A percentile compares a stretch with the other conserved stretches of the same genome.
phyloP scores from a whole-genome alignment of 768 basidiomycete genomes.

The Grammothele lineata region DNA sequence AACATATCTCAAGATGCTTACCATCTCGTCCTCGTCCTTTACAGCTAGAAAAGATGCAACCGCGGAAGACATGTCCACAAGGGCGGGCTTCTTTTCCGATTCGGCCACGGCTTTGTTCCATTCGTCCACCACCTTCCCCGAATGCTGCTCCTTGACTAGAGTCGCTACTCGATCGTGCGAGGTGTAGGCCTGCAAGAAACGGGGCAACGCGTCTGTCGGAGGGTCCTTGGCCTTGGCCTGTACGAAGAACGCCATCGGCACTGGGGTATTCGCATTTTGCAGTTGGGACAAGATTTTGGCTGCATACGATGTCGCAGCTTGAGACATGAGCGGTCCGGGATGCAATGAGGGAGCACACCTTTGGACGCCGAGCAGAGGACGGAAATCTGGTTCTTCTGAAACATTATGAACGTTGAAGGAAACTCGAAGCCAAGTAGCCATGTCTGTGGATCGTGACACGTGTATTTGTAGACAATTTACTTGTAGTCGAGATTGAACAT shows the following conservation, averaged over 20 bases:
- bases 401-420: slow-evolving; percentile 86
- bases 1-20: slow-evolving; percentile 32
- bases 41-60: slow-evolving; percentile 77
- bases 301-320: slow-evolving; percentile 28
- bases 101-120: slow-evolving; percentile 69
- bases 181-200: slow-evolving; percentile 60
- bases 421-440: slow-evolving; percentile 98
- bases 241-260: slow-evolving; percentile 72
- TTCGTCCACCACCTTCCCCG: slow-evolving; percentile 83
- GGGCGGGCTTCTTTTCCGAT: slow-evolving; percentile 58
- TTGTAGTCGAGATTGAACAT: slow-evolving; percentile 20
- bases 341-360: too few relatives aligned
- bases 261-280: slow-evolving; percentile 45
- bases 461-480: not conserved
- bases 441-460: slow-evolving; percentile 50
- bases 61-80: slow-evolving; percentile 73
- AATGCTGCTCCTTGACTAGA: slow-evolving; percentile 76
- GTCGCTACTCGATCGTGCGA: slow-evolving; percentile 64
- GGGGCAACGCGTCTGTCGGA: slow-evolving; percentile 67
- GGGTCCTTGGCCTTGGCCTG: slow-evolving; percentile 80
- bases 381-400: slow-evolving; percentile 69
- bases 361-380: slow-evolving; percentile 88
- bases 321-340: slow-evolving; percentile 2
- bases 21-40: slow-evolving; percentile 91
- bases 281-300: slow-evolving; percentile 87